Conservation (phyloP, 2,329 filamentous ascomycete species). For the Dendrostoma leiphaemia region DNA sequence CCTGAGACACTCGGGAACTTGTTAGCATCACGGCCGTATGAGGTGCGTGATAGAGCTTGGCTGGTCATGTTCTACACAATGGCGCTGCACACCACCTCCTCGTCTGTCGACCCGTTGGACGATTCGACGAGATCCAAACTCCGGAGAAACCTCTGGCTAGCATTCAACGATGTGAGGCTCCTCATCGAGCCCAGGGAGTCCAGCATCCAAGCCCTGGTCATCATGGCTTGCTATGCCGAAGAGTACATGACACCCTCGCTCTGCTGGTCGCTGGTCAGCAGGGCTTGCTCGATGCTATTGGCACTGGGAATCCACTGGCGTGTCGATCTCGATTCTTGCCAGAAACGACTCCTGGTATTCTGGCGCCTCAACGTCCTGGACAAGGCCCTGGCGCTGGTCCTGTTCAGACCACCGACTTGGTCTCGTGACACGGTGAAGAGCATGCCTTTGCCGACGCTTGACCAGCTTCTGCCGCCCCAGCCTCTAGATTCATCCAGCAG, state of each 20-base stretch:
- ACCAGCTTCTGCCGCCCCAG: background rate
- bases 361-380: constrained; percentile 11
- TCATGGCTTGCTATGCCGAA: constrained; percentile 5
- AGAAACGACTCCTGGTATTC: constrained; percentile 1
- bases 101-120: background rate
- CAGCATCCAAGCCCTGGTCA: constrained; percentile 3
- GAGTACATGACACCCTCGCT: background rate
- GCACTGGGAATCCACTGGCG: constrained; percentile 5
- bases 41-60: constrained; percentile 4
- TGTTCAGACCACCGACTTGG: background rate
- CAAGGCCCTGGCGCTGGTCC: constrained; percentile 1
- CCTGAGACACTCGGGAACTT: background rate
- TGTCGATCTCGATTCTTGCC: background rate
- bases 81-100: background rate
- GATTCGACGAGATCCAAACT: background rate
- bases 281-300: background rate
- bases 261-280: constrained; percentile 5
- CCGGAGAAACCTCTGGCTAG: constrained; percentile 7
- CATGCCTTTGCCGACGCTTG: background rate
- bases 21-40: background rate
- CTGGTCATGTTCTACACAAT: constrained; percentile 10
- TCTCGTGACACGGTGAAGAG: background rate
- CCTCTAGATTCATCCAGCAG: background rate
- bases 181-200: constrained; percentile 1
- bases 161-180: constrained; percentile 1